A percentile compares a stretch with the other conserved stretches of the same genome.
These are phyloP conservation scores for Saccharomyces hybrid DNA, from an alignment of 1,139 yeast species.

Conservation along the genomic window DNA sequence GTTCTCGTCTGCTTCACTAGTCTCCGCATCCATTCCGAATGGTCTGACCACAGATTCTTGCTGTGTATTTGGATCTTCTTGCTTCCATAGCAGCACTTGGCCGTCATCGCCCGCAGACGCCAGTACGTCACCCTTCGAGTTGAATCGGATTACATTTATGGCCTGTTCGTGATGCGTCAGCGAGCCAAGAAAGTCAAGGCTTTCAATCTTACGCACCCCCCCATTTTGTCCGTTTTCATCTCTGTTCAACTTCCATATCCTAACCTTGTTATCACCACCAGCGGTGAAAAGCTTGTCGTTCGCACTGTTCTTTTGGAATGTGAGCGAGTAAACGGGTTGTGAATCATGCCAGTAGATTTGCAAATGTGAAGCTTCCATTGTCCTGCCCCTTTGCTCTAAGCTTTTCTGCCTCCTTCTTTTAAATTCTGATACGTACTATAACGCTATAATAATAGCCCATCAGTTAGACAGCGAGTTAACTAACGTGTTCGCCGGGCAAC, in stretches of 20 bases:
- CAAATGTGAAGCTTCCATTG: constrained; percentile 28
- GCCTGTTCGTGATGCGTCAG: constrained; percentile 87
- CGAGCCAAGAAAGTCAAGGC: constrained; percentile 64
- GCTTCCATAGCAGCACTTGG: constrained; percentile 68
- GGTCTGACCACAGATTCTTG: constrained; percentile 47
- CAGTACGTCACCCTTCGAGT: constrained; percentile 52
- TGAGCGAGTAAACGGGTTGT: constrained; percentile 73
- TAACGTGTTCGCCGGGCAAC: background rate
- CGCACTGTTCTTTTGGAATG: constrained; percentile 51
- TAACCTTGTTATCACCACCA: constrained; percentile 87
- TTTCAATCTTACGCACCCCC: constrained; percentile 24
- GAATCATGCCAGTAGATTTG: constrained; percentile 40
- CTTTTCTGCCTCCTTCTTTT: background rate
- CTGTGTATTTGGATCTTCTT: constrained; percentile 43
- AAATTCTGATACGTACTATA: background rate
- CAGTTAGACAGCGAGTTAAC: background rate
- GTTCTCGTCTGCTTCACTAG: constrained; percentile 37
- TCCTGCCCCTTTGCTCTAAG: background rate
- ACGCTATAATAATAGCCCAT: background rate
- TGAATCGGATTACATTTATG: constrained; percentile 79
- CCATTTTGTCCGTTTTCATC: constrained; percentile 21
- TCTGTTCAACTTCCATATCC: constrained; percentile 43
- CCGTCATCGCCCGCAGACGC: constrained; percentile 98
- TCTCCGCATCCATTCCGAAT: constrained; percentile 17
- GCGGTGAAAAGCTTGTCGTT: constrained; percentile 56